Base-by-base conservation (phyloP, 345 rosid genomes). In the Melaleuca alternifolia region DNA sequence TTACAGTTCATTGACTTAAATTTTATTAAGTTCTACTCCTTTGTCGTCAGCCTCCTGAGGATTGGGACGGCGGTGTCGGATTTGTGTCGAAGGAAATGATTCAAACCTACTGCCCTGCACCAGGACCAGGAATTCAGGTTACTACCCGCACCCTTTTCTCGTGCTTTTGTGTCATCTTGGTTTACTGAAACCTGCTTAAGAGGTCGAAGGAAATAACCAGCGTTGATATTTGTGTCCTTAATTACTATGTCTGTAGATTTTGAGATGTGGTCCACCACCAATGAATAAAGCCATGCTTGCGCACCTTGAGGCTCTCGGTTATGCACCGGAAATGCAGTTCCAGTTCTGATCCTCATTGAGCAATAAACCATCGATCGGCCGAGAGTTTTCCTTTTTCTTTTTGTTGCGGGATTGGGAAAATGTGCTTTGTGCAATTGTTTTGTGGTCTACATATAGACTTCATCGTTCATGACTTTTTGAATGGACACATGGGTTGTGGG, bases 221-320 rank as follows among this genome's bases (percentile, higher is more conserved):
- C 41, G 28, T 18, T 85, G 18, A 75, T 51, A 28, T 6, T 10
- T 46, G 82, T 65, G 16, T 51, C 33, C 30, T 62, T 52, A 24
- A 10, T 50, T 10, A 21, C 56, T 11, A 18, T 50, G 16, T 85
- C 24, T 91, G 86, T 92, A 97, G 99, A 89, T 97, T 84, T 91
- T 97, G 87, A 94, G 98, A 90, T 96, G 99, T 33, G 99, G 99
- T 24, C 98, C 99, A 5, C 98, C 99, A 37, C 99, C 98, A 0
- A 97, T 95, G 99, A 97, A 97, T 97, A 96, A 93, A 90, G 99
- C 99, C 91, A 95, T 96, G 98, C 96, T 94, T 44, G 95, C 90
- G 59, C 96, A 96, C 89, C 94, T 98, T 61, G 99, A 98, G 2
- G 94, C 92, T 86, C 93, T 98, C 41, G 98, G 90, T 26, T 98